Base-by-base conservation (phyloP, 495 filamentous ascomycete species). In the Cenococcum geophilum region DNA sequence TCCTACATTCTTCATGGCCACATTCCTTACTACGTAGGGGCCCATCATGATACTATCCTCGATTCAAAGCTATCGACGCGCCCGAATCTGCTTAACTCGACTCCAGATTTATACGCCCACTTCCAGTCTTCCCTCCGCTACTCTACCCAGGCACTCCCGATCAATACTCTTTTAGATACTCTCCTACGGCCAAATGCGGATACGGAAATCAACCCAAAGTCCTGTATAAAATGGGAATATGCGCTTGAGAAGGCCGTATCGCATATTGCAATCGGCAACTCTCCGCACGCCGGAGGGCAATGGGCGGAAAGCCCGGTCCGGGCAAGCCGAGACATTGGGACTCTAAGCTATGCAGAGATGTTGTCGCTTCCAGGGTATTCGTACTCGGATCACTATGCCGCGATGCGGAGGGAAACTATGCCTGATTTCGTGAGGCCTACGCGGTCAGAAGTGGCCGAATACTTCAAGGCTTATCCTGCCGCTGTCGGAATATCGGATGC, bases 1-100 rank as follows among this genome's bases (percentile, higher is more conserved):
- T 85, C 82, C 57, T 88, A 81, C 67, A 82, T 87, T 53, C 79
- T 88, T 18, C 84, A 88, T 67, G 85, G 85, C 12, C 77, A 86
- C 66, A 74, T 84, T 51, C 85, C 85, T 1, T 78, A 76, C 58
- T 88, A 88, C 61, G 72, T 76, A 20, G 76, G 76, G 47, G 79
- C 78, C 25, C 85, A 88, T 69, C 82, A 83, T 10, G 85, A 88
- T 68, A 74, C 78, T 20, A 71, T 87, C 14, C 74, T 87, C 0
- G 77, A 87, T 67, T 61, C 72, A 42, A 86, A 84, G 62, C 73
- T 86, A 43, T 71, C 72, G 25, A 62, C 70, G 1, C 52, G 63
- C 2, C 74, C 77, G 9, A 73, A 75, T 11, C 74, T 86, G 9
- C 67, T 82, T 36, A 70, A 74, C 48, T 72, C 86, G 9, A 85